Evolutionary conservation across 306 rosid species (phyloP).

Genomic region (Prunus campanulata): DNA sequence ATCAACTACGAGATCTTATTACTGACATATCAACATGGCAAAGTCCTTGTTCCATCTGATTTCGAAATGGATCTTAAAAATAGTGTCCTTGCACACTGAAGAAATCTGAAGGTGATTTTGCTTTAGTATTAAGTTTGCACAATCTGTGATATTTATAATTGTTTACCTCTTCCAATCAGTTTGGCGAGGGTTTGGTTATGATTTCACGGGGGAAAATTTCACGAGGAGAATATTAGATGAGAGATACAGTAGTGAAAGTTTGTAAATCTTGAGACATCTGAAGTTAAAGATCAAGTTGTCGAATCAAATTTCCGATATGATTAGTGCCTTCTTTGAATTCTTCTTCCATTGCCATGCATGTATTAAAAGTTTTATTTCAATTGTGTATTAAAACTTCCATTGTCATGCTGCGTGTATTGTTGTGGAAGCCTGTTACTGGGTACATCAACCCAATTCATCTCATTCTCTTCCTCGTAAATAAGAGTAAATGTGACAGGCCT

Average conservation of each 20-base stretch:
- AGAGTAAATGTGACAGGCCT: too few relatives aligned
- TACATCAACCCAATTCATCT: too few relatives aligned
- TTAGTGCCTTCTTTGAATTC: background rate
- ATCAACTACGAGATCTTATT: constrained; percentile 76
- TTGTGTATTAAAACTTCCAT: background rate
- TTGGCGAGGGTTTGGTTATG: background rate
- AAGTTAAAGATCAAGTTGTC: background rate
- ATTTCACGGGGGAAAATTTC: background rate
- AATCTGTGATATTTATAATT: background rate
- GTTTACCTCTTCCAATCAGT: background rate
- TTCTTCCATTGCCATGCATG: background rate
- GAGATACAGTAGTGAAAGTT: background rate
- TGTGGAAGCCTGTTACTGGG: too few relatives aligned
- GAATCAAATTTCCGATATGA: background rate
- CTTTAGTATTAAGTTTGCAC: background rate
- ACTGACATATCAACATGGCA: constrained; percentile 93
- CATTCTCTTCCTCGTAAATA: too few relatives aligned
- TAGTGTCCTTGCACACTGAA: background rate
- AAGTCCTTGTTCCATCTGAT: constrained; percentile 71
- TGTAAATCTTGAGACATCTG: background rate
- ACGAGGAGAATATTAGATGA: background rate
- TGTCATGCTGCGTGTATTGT: background rate
- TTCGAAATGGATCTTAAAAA: background rate
- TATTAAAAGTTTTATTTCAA: background rate
- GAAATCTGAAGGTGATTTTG: background rate